Percentiles rank a stretch among this genome's conserved stretches.
These are phyloP conservation scores for Colletotrichum gloeosporioides DNA, from an alignment of 2,329 filamentous ascomycete genomes.

Conservation along the genomic window DNA sequence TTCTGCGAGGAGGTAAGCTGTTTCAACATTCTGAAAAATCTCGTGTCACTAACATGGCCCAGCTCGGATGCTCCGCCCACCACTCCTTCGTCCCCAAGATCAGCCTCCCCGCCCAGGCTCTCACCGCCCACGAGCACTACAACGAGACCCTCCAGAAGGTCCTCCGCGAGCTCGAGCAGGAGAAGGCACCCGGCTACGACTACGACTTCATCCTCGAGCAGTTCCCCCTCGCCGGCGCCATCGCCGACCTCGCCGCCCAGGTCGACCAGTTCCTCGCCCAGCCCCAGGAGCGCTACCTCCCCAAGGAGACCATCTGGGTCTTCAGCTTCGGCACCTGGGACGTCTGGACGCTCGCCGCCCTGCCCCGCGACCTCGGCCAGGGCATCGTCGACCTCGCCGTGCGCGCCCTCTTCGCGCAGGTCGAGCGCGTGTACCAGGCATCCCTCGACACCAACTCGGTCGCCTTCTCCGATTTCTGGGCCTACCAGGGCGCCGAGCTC, in stretches of 20 bases:
- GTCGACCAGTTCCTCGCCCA: slow-evolving; percentile 50
- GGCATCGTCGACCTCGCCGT: slow-evolving; percentile 41
- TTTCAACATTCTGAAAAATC: not conserved
- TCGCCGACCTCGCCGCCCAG: slow-evolving; percentile 50
- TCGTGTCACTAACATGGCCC: not conserved
- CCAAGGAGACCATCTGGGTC: slow-evolving; percentile 57
- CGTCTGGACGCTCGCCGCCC: slow-evolving; percentile 54
- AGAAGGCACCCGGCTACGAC: slow-evolving; percentile 41
- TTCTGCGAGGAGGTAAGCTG: slow-evolving; percentile 51
- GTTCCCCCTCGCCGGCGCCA: slow-evolving; percentile 44
- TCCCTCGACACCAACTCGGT: slow-evolving; percentile 45
- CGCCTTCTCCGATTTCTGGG: slow-evolving; percentile 51
- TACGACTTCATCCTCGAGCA: slow-evolving; percentile 47
- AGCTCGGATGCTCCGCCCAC: slow-evolving; percentile 53
- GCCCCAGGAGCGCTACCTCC: slow-evolving; percentile 33
- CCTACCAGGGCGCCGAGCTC: slow-evolving; percentile 27
- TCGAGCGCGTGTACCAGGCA: slow-evolving; percentile 52
- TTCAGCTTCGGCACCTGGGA: slow-evolving; percentile 62
- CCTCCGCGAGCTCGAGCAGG: slow-evolving; percentile 32
- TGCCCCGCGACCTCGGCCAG: slow-evolving; percentile 46
- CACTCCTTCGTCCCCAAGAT: slow-evolving; percentile 49
- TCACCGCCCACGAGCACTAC: slow-evolving; percentile 61
- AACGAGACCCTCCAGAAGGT: slow-evolving; percentile 46
- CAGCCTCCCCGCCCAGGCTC: slow-evolving; percentile 50
- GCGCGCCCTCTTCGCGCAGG: slow-evolving; percentile 46